Evolutionary conservation across 2,329 filamentous ascomycete species (phyloP).

Genomic region (Nigrograna mackinnonii): DNA sequence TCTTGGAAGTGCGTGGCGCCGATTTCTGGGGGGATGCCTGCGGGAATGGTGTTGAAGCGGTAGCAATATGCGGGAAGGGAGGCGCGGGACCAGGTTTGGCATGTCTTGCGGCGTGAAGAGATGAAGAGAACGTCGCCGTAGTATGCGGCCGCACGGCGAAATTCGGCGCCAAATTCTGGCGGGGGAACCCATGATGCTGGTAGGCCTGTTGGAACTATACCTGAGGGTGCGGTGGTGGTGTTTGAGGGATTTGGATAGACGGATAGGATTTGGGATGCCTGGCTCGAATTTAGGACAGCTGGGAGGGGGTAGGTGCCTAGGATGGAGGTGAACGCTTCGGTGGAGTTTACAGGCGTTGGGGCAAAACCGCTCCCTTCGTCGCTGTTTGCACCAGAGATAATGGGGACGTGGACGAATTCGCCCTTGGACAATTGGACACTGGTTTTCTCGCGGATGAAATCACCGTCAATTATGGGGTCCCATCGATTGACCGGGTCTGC

Average conservation of each 20-base stretch:
- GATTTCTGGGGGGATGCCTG: conserved; percentile 45
- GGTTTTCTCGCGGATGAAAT: conserved; percentile 58
- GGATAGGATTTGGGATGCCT: not conserved
- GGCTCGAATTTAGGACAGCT: too few relatives aligned
- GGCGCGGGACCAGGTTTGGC: conserved; percentile 54
- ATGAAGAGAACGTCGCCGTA: conserved; percentile 60
- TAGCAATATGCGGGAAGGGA: conserved; percentile 62
- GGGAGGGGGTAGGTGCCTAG: conserved; percentile 13
- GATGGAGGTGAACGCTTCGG: conserved; percentile 51
- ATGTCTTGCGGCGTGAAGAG: conserved; percentile 58
- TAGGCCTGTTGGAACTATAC: conserved; percentile 23
- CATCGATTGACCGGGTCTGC: too few relatives aligned
- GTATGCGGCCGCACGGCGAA: conserved; percentile 56
- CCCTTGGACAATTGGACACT: conserved; percentile 60
- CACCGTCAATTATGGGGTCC: conserved; percentile 57
- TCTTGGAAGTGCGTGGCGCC: conserved; percentile 61
- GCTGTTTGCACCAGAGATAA: conserved; percentile 66
- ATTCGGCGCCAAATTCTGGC: conserved; percentile 42
- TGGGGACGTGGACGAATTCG: conserved; percentile 65
- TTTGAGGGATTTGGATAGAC: not conserved
- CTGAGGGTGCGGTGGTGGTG: conserved; percentile 22
- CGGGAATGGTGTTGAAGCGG: conserved; percentile 62
- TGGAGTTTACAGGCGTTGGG: conserved; percentile 58
- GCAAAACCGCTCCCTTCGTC: conserved; percentile 67
- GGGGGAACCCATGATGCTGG: conserved; percentile 9